Percentiles rank a stretch among this genome's conserved stretches.
These are phyloP conservation scores for Penicillium antarcticum DNA, from an alignment of 495 filamentous ascomycete species.

Conservation along the genomic window DNA sequence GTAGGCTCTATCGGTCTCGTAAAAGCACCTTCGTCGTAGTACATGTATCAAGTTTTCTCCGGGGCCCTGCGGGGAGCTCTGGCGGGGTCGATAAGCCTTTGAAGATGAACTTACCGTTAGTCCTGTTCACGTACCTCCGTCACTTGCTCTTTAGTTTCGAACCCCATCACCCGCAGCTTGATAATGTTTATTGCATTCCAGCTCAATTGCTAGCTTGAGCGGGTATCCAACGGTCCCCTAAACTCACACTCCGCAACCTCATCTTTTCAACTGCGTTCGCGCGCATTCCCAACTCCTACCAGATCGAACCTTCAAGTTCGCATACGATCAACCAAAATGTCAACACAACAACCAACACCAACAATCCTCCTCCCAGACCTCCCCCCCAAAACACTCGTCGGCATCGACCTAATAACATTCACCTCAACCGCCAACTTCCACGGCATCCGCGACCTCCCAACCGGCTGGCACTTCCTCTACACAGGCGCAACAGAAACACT, in stretches of 20 bases:
- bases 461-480: slow-evolving; percentile 62
- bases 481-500: slow-evolving; percentile 52
- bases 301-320: too few relatives aligned
- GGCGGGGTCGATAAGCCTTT: slow-evolving; percentile 8
- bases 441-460: slow-evolving; percentile 56
- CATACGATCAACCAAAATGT: background rate
- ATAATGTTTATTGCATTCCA: background rate
- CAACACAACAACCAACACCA: slow-evolving; percentile 32
- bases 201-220: background rate
- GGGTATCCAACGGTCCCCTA: background rate
- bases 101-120: slow-evolving; percentile 3
- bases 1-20: background rate
- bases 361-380: slow-evolving; percentile 47
- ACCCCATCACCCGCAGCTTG: background rate
- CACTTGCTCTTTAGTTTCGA: background rate
- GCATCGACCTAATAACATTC: slow-evolving; percentile 53
- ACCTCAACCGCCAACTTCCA: slow-evolving; percentile 53
- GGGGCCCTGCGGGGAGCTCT: slow-evolving; percentile 12
- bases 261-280: background rate
- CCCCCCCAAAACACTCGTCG: slow-evolving; percentile 48
- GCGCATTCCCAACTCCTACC: background rate
- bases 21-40: background rate
- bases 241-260: background rate
- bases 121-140: background rate
- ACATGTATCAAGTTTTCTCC: background rate